Evolutionary conservation across 495 filamentous ascomycete species (phyloP).

Genomic region (Chaetomidium leptoderma): DNA sequence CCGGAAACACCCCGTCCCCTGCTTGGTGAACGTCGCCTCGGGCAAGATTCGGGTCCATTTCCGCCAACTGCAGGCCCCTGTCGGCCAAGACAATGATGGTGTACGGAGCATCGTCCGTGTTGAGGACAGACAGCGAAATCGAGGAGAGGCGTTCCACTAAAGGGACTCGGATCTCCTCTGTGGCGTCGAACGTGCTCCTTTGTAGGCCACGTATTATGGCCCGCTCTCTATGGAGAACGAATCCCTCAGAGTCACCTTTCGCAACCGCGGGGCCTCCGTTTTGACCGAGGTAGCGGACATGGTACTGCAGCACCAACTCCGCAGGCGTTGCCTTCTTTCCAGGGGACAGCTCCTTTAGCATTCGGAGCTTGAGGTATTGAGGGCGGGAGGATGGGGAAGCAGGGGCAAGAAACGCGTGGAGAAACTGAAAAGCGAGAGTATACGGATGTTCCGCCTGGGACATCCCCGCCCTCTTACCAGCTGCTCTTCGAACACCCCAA

Average conservation of each 20-base stretch:
- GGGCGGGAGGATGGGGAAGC: too few relatives aligned
- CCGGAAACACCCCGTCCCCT: neutral
- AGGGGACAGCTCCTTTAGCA: too few relatives aligned
- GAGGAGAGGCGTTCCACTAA: neutral
- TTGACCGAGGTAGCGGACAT: neutral
- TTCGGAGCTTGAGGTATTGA: neutral
- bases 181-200: neutral
- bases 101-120: neutral
- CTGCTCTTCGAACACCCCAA: neutral
- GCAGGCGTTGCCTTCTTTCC: neutral
- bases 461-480: neutral
- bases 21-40: neutral
- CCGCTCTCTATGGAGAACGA: neutral
- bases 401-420: neutral
- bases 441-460: neutral
- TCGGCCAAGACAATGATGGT: neutral
- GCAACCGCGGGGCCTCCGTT: neutral
- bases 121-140: neutral
- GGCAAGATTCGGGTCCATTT: neutral
- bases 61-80: neutral
- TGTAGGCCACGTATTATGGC: neutral
- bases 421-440: neutral
- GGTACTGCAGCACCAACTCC: neutral
- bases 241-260: neutral
- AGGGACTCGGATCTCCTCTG: neutral